These are phyloP conservation scores for Besnoitia besnoiti DNA, from an alignment of 169 alveolate genomes.

Conservation along the genomic window DNA sequence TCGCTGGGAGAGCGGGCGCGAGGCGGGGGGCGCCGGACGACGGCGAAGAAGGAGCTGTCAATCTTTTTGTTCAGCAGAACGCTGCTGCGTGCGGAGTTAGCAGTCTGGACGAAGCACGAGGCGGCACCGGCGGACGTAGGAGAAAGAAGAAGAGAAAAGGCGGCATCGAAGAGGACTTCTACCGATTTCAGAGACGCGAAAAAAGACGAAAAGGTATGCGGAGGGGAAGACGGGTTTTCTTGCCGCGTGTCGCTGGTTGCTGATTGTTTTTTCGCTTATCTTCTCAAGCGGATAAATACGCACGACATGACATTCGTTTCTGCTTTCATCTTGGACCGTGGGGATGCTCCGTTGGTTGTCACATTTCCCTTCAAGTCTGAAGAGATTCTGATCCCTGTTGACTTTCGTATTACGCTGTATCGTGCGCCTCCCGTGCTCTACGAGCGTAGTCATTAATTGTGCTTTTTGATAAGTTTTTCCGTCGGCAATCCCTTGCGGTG, in stretches of 20 bases:
- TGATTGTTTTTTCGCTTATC: too few relatives aligned
- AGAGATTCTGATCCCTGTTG: too few relatives aligned
- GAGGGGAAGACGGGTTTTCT: too few relatives aligned
- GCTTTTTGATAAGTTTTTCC: neutral
- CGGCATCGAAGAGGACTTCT: constrained; percentile 37
- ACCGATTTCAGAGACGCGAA: constrained; percentile 41
- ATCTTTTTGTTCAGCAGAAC: neutral
- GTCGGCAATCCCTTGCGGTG: neutral
- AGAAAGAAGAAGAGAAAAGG: constrained; percentile 34
- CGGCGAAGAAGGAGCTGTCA: neutral
- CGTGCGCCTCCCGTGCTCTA: too few relatives aligned
- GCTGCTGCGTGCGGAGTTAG: neutral
- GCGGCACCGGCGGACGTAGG: neutral
- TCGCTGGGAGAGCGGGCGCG: neutral
- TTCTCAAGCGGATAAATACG: too few relatives aligned
- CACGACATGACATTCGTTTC: too few relatives aligned
- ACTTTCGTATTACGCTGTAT: too few relatives aligned
- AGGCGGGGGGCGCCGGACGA: neutral
- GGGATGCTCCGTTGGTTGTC: too few relatives aligned
- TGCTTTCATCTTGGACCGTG: too few relatives aligned
- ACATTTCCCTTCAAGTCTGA: too few relatives aligned
- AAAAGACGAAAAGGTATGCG: constrained; percentile 14
- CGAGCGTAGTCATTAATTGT: too few relatives aligned
- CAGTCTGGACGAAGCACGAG: neutral
- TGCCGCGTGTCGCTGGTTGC: too few relatives aligned